phyloP scores from a whole-genome alignment of 495 filamentous ascomycete species.

The Saxophila tyrrhenica region DNA sequence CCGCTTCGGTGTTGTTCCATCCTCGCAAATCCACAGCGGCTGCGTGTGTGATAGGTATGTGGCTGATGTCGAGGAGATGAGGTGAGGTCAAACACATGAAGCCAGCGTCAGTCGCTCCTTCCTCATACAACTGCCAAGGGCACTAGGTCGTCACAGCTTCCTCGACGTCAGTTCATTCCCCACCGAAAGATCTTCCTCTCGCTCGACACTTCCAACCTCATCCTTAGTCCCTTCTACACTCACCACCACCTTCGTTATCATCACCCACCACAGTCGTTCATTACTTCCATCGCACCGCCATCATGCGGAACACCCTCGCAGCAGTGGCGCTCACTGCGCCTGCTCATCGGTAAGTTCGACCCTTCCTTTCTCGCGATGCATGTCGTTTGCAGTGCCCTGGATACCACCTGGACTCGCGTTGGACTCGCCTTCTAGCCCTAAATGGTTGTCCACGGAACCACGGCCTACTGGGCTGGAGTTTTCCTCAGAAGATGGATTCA shows the following conservation, averaged over 20 bases:
- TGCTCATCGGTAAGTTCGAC: not conserved
- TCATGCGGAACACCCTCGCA: not conserved
- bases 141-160: no score
- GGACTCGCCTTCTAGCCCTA: not conserved
- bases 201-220: not conserved
- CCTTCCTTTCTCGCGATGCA: not conserved
- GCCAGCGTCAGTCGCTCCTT: not conserved
- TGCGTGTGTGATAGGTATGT: no score
- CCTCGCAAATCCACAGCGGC: no score
- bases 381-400: not conserved
- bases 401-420: not conserved
- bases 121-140: not conserved
- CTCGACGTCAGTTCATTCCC: no score
- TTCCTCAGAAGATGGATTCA: no score
- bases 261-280: slow-evolving; percentile 8
- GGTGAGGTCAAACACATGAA: not conserved
- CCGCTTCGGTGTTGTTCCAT: no score
- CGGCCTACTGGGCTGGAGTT: not conserved
- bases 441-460: not conserved
- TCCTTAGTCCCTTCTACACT: not conserved
- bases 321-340: not conserved
- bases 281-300: slow-evolving; percentile 3
- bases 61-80: no score
- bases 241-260: not conserved
- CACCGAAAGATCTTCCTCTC: no score